Conservation (phyloP, 2,329 filamentous ascomycete genomes). For the Nigrospora oryzae region DNA sequence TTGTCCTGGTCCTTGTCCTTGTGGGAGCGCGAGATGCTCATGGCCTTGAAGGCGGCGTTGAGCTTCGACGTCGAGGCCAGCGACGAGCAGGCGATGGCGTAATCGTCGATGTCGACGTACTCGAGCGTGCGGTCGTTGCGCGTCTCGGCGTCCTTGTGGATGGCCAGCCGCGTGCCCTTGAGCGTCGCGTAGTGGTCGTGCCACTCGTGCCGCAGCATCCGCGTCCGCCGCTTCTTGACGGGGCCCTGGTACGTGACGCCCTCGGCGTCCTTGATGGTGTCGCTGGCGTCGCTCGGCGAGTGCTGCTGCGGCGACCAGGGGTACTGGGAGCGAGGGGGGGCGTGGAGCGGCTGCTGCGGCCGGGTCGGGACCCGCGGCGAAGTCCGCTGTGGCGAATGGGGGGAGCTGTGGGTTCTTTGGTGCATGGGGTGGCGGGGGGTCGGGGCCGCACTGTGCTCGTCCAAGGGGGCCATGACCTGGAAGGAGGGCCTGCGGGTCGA, state of each 20-base stretch:
- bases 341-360: slow-evolving; percentile 33
- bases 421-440: slow-evolving; percentile 14
- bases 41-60: slow-evolving; percentile 76
- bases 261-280: slow-evolving; percentile 27
- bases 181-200: slow-evolving; percentile 86
- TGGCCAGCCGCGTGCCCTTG: slow-evolving; percentile 63
- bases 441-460: slow-evolving; percentile 50
- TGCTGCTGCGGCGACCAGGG: slow-evolving; percentile 46
- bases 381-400: slow-evolving; percentile 23
- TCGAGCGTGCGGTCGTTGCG: slow-evolving; percentile 53
- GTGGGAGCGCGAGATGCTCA: slow-evolving; percentile 50
- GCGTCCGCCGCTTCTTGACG: slow-evolving; percentile 91
- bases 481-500: slow-evolving; percentile 64
- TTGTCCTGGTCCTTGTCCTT: slow-evolving; percentile 34
- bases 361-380: slow-evolving; percentile 23
- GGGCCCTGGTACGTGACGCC: slow-evolving; percentile 69
- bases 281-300: slow-evolving; percentile 15
- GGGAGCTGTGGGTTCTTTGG: slow-evolving; percentile 13
- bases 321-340: slow-evolving; percentile 46
- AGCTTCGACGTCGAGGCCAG: slow-evolving; percentile 72
- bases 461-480: slow-evolving; percentile 58
- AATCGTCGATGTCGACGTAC: slow-evolving; percentile 82
- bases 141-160: slow-evolving; percentile 55
- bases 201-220: slow-evolving; percentile 88
- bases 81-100: slow-evolving; percentile 76